These are phyloP conservation scores for Tetrahymena borealis DNA, from an alignment of 73 alveolate species.

Conservation along the genomic window DNA sequence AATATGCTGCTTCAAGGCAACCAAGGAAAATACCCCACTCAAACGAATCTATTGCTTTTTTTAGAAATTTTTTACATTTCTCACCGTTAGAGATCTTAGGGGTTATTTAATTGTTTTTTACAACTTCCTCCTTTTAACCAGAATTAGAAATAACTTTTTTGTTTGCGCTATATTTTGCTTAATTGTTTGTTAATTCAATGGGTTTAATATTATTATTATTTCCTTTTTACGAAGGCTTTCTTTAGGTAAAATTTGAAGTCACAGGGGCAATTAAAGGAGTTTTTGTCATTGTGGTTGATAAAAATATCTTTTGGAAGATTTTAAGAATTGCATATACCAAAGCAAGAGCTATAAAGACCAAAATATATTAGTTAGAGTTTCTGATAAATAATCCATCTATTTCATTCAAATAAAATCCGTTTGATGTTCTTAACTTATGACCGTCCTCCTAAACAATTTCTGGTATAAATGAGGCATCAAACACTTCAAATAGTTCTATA, in stretches of 20 bases:
- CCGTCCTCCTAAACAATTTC: background rate
- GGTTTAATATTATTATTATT: background rate
- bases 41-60: background rate
- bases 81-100: background rate
- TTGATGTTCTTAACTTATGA: background rate
- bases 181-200: no score
- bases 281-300: no score
- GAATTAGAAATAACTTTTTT: no score
- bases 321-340: background rate
- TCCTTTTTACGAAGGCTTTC: background rate
- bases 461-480: background rate
- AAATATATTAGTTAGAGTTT: background rate
- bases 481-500: background rate
- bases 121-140: background rate
- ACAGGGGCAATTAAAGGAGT: background rate
- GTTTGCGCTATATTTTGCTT: no score
- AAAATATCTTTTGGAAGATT: background rate
- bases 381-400: background rate
- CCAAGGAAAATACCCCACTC: background rate
- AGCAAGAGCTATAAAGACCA: background rate
- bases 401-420: background rate
- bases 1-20: background rate
- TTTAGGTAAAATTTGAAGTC: background rate
- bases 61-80: background rate
- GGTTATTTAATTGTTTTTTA: background rate